These are phyloP conservation scores for Deakozyma indianensis DNA, from an alignment of 805 yeast species.

Conservation along the genomic window DNA sequence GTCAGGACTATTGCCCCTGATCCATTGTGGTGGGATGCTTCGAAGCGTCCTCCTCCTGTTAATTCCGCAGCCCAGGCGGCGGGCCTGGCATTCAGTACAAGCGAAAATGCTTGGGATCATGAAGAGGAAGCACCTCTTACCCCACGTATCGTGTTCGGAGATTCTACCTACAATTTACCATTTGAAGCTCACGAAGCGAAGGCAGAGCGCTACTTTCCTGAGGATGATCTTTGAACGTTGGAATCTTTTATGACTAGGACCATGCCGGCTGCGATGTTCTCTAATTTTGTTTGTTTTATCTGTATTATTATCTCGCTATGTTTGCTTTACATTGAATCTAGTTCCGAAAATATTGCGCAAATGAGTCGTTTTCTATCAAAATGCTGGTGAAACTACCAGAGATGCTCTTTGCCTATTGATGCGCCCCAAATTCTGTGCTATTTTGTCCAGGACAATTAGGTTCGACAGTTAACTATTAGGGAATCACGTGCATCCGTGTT, in stretches of 20 bases:
- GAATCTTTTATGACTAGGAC: not conserved
- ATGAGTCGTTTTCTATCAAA: too few relatives aligned
- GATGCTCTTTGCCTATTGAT: too few relatives aligned
- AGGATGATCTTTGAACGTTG: constrained; percentile 2
- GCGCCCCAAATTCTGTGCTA: too few relatives aligned
- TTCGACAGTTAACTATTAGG: too few relatives aligned
- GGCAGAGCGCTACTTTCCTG: constrained; percentile 8
- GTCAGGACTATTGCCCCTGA: constrained; percentile 8
- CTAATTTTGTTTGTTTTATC: too few relatives aligned
- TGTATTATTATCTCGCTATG: too few relatives aligned
- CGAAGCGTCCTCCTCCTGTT: constrained; percentile 14
- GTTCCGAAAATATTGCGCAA: too few relatives aligned
- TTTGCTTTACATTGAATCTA: too few relatives aligned
- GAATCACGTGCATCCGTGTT: too few relatives aligned
- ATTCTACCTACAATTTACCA: constrained; percentile 4
- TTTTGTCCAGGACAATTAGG: too few relatives aligned
- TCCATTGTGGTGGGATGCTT: constrained; percentile 16
- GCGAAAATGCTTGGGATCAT: constrained; percentile 8
- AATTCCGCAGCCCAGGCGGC: constrained; percentile 14
- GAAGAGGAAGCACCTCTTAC: not conserved
- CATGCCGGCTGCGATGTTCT: not conserved
- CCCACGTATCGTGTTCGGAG: constrained; percentile 4
- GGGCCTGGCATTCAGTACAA: constrained; percentile 5
- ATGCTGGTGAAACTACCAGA: too few relatives aligned
- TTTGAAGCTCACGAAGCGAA: constrained; percentile 3